Evolutionary conservation across 257 asterid genomes (phyloP).

Genomic region (Solanum rostratum): DNA sequence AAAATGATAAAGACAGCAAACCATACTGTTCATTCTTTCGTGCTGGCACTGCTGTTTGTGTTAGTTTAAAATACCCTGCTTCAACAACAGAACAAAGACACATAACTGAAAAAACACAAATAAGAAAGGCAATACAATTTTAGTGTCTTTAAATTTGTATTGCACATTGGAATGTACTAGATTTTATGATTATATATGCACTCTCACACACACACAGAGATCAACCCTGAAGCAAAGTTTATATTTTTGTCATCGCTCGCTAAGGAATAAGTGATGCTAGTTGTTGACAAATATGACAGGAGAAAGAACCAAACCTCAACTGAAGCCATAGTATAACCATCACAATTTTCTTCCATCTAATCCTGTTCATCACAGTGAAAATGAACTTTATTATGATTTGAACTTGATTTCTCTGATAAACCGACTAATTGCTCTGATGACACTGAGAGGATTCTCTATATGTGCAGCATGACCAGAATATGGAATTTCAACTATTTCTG

Average conservation of each 20-base stretch:
- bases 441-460: slow-evolving; percentile 81
- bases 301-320: not conserved
- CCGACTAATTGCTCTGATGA: slow-evolving; percentile 49
- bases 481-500: slow-evolving; percentile 48
- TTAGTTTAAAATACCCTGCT: not conserved
- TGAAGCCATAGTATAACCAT: not conserved
- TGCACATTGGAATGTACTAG: not conserved
- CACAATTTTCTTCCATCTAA: not conserved
- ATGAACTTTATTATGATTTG: not conserved
- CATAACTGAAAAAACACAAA: not conserved
- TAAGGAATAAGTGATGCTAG: not conserved
- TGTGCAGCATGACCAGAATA: slow-evolving; percentile 86
- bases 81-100: not conserved
- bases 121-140: not conserved
- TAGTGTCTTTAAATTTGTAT: not conserved
- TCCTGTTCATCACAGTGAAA: not conserved
- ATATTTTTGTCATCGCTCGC: not conserved
- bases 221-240: not conserved
- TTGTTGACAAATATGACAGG: not conserved
- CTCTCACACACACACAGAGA: not conserved
- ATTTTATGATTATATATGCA: not conserved
- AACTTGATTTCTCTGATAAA: slow-evolving; percentile 10
- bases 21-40: not conserved
- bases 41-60: not conserved
- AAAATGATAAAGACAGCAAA: not conserved